A percentile compares a stretch with the other conserved stretches of the same genome.
These are phyloP conservation scores for Trichoderma lentiforme DNA, from an alignment of 2,329 filamentous ascomycete species.

Conservation along the genomic window DNA sequence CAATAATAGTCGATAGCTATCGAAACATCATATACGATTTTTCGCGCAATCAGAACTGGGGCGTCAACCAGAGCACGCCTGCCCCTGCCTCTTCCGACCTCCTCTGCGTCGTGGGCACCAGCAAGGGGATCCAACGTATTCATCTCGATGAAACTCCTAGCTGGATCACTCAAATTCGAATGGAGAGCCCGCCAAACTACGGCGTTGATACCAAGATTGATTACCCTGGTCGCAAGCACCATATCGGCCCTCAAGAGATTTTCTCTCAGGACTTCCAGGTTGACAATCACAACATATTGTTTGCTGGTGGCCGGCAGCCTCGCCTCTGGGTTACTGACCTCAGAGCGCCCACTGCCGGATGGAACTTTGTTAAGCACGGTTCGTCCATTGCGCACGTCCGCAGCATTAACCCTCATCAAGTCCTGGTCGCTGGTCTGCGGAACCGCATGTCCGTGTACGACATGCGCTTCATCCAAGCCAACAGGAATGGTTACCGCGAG, in stretches of 20 bases:
- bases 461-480: constrained; percentile 40
- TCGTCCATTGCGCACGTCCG: constrained; percentile 49
- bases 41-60: constrained; percentile 28
- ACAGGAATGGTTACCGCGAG: background rate
- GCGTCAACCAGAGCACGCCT: constrained; percentile 41
- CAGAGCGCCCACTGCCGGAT: constrained; percentile 35
- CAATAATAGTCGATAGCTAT: constrained; percentile 30
- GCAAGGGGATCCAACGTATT: constrained; percentile 43
- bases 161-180: constrained; percentile 32
- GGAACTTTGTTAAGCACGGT: constrained; percentile 34
- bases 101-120: constrained; percentile 48
- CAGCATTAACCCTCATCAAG: constrained; percentile 46
- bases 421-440: constrained; percentile 51
- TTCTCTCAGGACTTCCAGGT: constrained; percentile 49
- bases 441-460: constrained; percentile 56
- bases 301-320: constrained; percentile 51
- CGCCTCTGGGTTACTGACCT: constrained; percentile 45
- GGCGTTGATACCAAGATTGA: background rate
- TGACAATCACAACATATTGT: constrained; percentile 42
- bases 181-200: background rate
- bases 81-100: constrained; percentile 40
- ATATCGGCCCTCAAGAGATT: constrained; percentile 33
- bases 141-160: constrained; percentile 30
- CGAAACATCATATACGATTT: constrained; percentile 31
- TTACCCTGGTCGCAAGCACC: background rate